Conservation (phyloP, 2,329 filamentous ascomycete species). For the Aspergillus bombycis region DNA sequence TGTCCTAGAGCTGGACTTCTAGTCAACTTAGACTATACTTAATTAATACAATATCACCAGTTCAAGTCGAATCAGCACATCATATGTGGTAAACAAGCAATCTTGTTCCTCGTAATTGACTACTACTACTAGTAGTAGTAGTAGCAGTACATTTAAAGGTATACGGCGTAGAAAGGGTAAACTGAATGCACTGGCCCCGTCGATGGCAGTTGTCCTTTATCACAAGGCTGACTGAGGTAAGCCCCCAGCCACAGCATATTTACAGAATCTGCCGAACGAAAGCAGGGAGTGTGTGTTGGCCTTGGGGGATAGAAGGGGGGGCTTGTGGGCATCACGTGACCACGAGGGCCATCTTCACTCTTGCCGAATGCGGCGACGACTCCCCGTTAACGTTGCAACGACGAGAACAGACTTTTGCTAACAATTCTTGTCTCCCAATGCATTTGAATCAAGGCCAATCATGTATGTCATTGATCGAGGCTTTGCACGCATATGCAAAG, state of each 20-base stretch:
- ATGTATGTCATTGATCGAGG: not conserved
- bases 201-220: not conserved
- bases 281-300: not conserved
- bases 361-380: constrained; percentile 6
- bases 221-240: not conserved
- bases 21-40: not conserved
- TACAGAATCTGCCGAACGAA: not conserved
- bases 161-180: not conserved
- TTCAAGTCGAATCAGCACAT: not conserved
- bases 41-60: not conserved
- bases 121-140: no score
- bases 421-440: not conserved
- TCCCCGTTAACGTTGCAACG: constrained; percentile 2
- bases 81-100: not conserved
- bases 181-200: not conserved
- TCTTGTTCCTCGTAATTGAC: no score
- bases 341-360: not conserved
- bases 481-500: not conserved
- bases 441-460: not conserved
- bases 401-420: constrained; percentile 1
- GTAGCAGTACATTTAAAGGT: no score
- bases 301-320: not conserved
- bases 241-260: not conserved
- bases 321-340: not conserved
- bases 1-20: not conserved